Conservation (phyloP, 2,329 filamentous ascomycete genomes). For the Amauroascus niger region DNA sequence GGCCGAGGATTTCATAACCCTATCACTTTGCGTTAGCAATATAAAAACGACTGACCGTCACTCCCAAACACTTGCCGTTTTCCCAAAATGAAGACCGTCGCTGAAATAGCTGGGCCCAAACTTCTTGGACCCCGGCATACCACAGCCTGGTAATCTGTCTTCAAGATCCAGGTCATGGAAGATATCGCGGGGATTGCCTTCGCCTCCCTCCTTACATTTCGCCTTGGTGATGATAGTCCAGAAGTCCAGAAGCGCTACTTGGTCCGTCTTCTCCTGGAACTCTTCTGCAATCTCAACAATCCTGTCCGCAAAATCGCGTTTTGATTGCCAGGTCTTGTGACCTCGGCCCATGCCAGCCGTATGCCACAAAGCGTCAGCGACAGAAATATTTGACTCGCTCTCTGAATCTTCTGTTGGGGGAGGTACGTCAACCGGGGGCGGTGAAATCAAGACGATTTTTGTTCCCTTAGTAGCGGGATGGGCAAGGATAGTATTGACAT, state of each 20-base stretch:
- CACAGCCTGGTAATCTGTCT: slow-evolving; percentile 29
- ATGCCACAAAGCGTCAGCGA: neutral
- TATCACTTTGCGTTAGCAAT: slow-evolving; percentile 2
- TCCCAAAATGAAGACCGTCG: slow-evolving; percentile 32
- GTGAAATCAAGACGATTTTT: slow-evolving; percentile 32
- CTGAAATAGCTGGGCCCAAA: slow-evolving; percentile 31
- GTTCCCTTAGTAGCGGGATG: slow-evolving; percentile 25
- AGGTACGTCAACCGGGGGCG: slow-evolving; percentile 29
- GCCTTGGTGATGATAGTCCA: slow-evolving; percentile 27
- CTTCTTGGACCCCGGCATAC: slow-evolving; percentile 23
- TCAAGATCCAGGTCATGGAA: slow-evolving; percentile 24
- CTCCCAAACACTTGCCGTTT: slow-evolving; percentile 12
- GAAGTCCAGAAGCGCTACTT: slow-evolving; percentile 28
- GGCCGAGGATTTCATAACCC: slow-evolving; percentile 18
- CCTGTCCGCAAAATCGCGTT: slow-evolving; percentile 31
- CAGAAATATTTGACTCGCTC: neutral
- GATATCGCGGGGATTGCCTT: slow-evolving; percentile 14
- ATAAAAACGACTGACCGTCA: neutral
- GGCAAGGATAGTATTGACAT: slow-evolving; percentile 28
- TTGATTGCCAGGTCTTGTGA: slow-evolving; percentile 31
- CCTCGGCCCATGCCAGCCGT: slow-evolving; percentile 15
- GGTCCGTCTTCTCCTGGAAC: slow-evolving; percentile 26
- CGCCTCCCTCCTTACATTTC: slow-evolving; percentile 11
- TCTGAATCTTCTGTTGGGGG: slow-evolving; percentile 6
- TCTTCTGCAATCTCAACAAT: slow-evolving; percentile 29